phyloP scores from a whole-genome alignment of 2,329 filamentous ascomycete genomes.

The Lecanicillium sp. region DNA sequence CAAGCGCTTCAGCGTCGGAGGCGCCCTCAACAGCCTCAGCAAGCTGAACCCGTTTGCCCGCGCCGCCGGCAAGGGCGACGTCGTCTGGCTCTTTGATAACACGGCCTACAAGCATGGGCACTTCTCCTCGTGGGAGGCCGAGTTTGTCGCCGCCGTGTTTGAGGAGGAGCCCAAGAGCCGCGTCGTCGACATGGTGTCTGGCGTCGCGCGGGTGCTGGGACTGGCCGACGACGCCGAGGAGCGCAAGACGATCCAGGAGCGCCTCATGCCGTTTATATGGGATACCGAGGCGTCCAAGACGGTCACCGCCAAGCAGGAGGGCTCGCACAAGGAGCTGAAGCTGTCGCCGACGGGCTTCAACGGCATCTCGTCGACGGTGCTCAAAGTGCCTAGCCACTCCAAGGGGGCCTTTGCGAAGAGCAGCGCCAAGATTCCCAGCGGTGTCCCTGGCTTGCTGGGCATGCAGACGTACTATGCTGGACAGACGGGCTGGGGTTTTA shows the following conservation, averaged over 20 bases:
- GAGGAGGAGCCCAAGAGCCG: slow-evolving; percentile 61
- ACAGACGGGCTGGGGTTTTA: slow-evolving; percentile 73
- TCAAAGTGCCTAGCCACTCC: slow-evolving; percentile 39
- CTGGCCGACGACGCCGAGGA: slow-evolving; percentile 53
- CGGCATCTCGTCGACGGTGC: slow-evolving; percentile 61
- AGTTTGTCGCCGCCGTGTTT: slow-evolving; percentile 79
- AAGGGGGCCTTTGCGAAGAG: slow-evolving; percentile 40
- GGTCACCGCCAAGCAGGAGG: slow-evolving; percentile 54
- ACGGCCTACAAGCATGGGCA: slow-evolving; percentile 60
- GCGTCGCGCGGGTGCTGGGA: slow-evolving; percentile 61
- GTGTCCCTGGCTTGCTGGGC: slow-evolving; percentile 46
- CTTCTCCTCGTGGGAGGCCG: slow-evolving; percentile 60
- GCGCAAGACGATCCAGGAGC: slow-evolving; percentile 52
- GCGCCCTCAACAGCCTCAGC: slow-evolving; percentile 43
- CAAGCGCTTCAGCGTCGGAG: slow-evolving; percentile 21
- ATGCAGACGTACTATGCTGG: slow-evolving; percentile 69
- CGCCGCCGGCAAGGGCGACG: slow-evolving; percentile 56
- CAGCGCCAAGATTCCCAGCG: slow-evolving; percentile 41
- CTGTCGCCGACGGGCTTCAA: slow-evolving; percentile 65
- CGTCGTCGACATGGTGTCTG: slow-evolving; percentile 60
- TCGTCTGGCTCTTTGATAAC: slow-evolving; percentile 86
- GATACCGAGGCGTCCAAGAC: slow-evolving; percentile 63
- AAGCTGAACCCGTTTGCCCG: slow-evolving; percentile 47
- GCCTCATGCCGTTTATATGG: slow-evolving; percentile 72
- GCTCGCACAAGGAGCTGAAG: slow-evolving; percentile 30